Evolutionary conservation across 1,284 basidiomycete species (phyloP).

Genomic region (Chiua sp.): DNA sequence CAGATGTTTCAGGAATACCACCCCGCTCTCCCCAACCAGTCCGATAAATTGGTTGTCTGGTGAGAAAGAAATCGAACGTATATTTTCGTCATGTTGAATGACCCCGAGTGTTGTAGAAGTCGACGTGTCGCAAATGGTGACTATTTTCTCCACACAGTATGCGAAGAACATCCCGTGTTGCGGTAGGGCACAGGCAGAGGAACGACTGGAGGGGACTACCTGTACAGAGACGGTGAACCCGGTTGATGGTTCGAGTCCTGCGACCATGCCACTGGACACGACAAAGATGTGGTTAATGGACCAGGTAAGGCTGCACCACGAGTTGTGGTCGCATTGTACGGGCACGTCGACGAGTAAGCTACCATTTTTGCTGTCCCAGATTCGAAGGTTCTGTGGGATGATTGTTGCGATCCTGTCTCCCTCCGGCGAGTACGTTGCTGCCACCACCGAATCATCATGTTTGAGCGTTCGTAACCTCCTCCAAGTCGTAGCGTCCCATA

Average conservation of each 20-base stretch:
- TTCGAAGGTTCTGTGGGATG: not conserved
- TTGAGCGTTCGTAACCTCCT: not conserved
- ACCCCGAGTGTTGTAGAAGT: not conserved
- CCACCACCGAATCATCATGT: not conserved
- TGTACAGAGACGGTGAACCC: not conserved
- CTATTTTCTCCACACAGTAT: not conserved
- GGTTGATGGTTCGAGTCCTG: not conserved
- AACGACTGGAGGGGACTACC: not conserved
- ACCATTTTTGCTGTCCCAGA: not conserved
- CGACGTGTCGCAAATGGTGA: constrained; percentile 5
- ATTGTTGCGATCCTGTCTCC: constrained; percentile 1
- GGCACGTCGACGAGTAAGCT: not conserved
- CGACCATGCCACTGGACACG: constrained; percentile 1
- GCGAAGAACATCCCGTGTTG: not conserved
- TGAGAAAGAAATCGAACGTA: not conserved
- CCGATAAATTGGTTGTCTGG: not conserved
- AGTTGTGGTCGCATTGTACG: not conserved
- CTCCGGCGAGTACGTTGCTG: not conserved
- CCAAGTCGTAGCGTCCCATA: not conserved
- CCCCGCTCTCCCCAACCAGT: not conserved
- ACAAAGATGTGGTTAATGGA: not conserved
- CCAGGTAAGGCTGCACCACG: constrained; percentile 4
- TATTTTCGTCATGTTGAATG: not conserved
- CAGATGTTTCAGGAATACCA: not conserved
- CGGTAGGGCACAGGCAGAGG: not conserved